Evolutionary conservation across 2,329 filamentous ascomycete species (phyloP).

Genomic region (Xylaria sp.): DNA sequence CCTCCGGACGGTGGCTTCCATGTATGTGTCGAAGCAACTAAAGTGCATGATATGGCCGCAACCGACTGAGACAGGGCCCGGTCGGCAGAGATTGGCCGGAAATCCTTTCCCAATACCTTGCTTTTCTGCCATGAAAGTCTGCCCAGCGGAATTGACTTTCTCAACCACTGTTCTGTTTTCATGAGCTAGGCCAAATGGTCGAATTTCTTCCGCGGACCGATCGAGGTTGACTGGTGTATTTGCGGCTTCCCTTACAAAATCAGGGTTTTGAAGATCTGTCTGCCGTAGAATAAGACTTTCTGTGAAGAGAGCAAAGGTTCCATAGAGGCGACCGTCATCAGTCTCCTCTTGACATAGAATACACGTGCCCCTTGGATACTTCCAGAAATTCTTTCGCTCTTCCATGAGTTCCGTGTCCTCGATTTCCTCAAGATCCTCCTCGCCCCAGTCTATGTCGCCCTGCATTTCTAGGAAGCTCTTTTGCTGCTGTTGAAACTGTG

Average conservation of each 20-base stretch:
- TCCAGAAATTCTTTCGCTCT: conserved; percentile 80
- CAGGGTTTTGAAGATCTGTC: conserved; percentile 82
- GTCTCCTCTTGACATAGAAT: conserved; percentile 97
- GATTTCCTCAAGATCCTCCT: conserved; percentile 80
- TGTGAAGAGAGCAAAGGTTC: conserved; percentile 89
- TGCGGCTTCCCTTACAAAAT: conserved; percentile 85
- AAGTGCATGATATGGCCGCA: conserved; percentile 99
- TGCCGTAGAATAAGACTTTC: conserved; percentile 88
- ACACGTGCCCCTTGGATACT: conserved; percentile 91
- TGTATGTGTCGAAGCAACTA: conserved; percentile 92
- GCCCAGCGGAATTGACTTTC: conserved; percentile 79
- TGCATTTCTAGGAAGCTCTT: conserved; percentile 94
- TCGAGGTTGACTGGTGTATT: conserved; percentile 85
- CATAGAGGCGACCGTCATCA: conserved; percentile 87
- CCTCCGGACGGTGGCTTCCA: conserved; percentile 82
- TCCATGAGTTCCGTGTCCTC: conserved; percentile 68
- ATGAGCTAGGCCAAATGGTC: conserved; percentile 90
- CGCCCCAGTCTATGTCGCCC: conserved; percentile 87
- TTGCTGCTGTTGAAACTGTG: conserved; percentile 97
- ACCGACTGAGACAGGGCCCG: conserved; percentile 86
- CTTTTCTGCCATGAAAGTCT: conserved; percentile 76
- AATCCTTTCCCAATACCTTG: conserved; percentile 92
- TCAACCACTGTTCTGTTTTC: conserved; percentile 83
- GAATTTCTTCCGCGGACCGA: conserved; percentile 80
- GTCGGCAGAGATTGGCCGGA: conserved; percentile 71